Evolutionary conservation across 306 rosid species (phyloP), one percentile per base, ranked within the genome.

Genomic region (Quercus gilva): DNA sequence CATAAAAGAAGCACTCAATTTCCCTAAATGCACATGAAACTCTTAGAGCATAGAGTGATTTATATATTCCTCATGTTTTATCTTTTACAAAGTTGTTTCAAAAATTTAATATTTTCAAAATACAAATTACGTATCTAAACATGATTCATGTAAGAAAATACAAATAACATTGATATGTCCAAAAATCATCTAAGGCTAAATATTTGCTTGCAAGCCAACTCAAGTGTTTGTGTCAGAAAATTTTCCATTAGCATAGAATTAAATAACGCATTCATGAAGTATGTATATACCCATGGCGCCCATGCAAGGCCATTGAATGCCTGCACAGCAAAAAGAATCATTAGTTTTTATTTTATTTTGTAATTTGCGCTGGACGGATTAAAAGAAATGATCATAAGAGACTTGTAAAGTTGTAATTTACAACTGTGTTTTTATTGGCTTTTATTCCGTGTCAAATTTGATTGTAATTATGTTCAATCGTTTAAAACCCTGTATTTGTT

Each of bases 271-370:
- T 1, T 31, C 71, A 53, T 76, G 68, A 65, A 78, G 69, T 69
- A 76, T 49, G 56, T 74, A 31, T 88, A 3, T 84, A 91, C 97
- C 98, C 98, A 91, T 29, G 94, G 73, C n/a, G 97, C 98, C 97
- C 97, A 93, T 79, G 98, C 97, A 77, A 93, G 81, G 74, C 98
- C 98, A 80, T 88, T 83, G 74, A 91, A 88, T 72, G 92, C 94
- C 98, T 93, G 75, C 73, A 61, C 25, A 83, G 25, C 37, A 52
- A 76, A 64, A 74, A n/a, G 43, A 25, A 64, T 21, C 25, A 58
- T 76, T 51, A 75, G 73, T 61, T 35, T 77, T 1, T 81, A 55
- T 51, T 35, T 69, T 13, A 29, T 37, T 6, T 23, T 55, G 1
- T 28, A 3, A 28, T 64, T 5, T 64, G 21, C 1, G 6, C 29